A percentile compares a stretch with the other conserved stretches of the same genome.
Conservation (phyloP, 805 yeast genomes). For the Maudiozyma pseudohumilis region DNA sequence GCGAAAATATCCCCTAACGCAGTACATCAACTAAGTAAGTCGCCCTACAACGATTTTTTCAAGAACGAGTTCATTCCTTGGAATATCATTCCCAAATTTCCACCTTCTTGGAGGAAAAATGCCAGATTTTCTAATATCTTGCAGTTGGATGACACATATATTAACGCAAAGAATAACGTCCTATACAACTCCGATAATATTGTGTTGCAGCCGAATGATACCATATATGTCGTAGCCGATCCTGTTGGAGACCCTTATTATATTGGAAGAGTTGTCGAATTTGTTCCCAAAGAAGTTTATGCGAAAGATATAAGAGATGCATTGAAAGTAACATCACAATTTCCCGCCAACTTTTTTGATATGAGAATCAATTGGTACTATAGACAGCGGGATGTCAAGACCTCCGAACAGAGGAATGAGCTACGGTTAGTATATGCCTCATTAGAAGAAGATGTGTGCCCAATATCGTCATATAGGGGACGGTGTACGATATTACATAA, state of each 20-base stretch:
- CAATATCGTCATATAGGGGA: no score
- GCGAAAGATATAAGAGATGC: constrained; percentile 10
- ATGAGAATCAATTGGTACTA: constrained; percentile 86
- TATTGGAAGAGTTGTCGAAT: constrained; percentile 75
- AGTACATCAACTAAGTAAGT: constrained; percentile 9
- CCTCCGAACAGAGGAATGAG: constrained; percentile 47
- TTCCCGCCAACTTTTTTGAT: constrained; percentile 40
- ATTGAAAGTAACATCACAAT: constrained; percentile 16
- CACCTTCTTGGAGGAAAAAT: constrained; percentile 22
- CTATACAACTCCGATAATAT: constrained; percentile 15
- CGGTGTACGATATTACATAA: no score
- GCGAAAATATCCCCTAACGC: no score
- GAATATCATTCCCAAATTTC: constrained; percentile 29
- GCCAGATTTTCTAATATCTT: constrained; percentile 30
- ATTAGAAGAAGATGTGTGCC: no score
- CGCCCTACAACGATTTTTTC: constrained; percentile 21
- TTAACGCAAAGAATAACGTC: constrained; percentile 23
- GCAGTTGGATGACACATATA: constrained; percentile 32
- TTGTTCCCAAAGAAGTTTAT: constrained; percentile 31
- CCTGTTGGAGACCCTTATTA: constrained; percentile 94
- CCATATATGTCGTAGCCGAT: constrained; percentile 75
- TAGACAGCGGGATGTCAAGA: constrained; percentile 83
- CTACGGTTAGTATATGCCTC: constrained; percentile 21
- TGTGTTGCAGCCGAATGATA: constrained; percentile 36
- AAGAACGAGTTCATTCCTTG: constrained; percentile 17